Evolutionary conservation across 1,284 basidiomycete species (phyloP), one percentile per base, ranked within the genome.

Genomic region (Heterobasidion parviporum): DNA sequence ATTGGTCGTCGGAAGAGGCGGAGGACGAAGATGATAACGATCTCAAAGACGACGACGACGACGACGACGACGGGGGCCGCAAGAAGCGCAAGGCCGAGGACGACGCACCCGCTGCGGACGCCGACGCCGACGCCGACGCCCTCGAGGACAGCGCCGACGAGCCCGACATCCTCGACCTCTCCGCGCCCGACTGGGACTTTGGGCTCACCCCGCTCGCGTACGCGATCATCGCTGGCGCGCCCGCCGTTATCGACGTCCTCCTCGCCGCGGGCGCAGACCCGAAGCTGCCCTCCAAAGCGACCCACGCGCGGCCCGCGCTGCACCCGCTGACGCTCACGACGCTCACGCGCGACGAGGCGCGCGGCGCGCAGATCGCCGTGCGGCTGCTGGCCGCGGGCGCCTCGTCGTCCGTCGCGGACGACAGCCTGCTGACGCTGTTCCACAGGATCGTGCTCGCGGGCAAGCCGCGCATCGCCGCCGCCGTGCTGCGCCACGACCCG

Each of bases 131-230:
- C 5, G 26, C 26, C 26, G 26, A 26, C 26, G 26, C 26, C 26
- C 26, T 26, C 20, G n/a, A 16, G 44, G 12, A 46, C 20, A 46
- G n/a, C 14, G 20, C 44, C 44, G 20, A 14, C 44, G 44, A 46
- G 44, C 79, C 78, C 1, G 81, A 83, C 57, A 69, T 83, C 43
- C 69, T 83, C 33, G 76, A 81, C 48, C 63, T 82, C 59, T 73
- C 82, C 54, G 67, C 71, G 1, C 56, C 72, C 0, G 81, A 83
- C 63, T 85, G 82, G 82, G 82, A 83, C 63, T 73, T 77, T 55
- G 71, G 72, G 5, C 74, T 80, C 58, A 74, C 77, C 0, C 74
- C 82, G 6, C 70, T 83, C n/a, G 68, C 69, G 36, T 79, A 80
- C 59, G 81, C 77, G 2, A 72, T 81, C 44, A 61, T 80, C 3